Base-by-base conservation (phyloP, 805 yeast genomes). In the Scheffersomyces spartinae region DNA sequence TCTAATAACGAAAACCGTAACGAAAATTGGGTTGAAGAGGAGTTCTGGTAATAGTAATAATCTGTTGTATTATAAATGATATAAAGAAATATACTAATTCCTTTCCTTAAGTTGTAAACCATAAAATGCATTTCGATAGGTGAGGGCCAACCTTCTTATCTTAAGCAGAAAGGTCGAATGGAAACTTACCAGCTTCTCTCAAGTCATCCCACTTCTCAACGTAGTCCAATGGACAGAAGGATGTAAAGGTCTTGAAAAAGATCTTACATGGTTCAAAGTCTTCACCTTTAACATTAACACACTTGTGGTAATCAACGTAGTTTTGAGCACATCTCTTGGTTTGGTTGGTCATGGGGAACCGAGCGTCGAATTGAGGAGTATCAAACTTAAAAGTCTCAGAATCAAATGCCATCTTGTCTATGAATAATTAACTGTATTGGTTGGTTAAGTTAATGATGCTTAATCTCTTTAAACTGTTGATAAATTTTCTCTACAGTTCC, bases 271-370 rank as follows among this genome's bases (percentile, higher is more conserved):
- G 97, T 47, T 86, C 94, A 52, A 91, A 91, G 35, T 86, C 97
- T 64, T 88, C 96, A 52, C 98, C 98, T 67, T 88, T 88, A 41
- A 86, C 84, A 49, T 76, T 80, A 54, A 91, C 74, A 69, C 98
- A 91, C 62, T 85, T 86, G 78, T 81, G 91, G 75, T 88, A 91
- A 63, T 91, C 98, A 49, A 91, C 84, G 67, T 88, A 91, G 44
- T 88, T 71, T 68, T 88, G 96, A 76, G 88, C 93, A 71, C 97
- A 91, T 71, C 88, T 95, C 67, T 80, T 85, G 48, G 96, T 83
- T 65, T 88, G 98, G 75, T 88, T 88, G 61, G 76, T 86, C 69
- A 84, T 74, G 42, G 98, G 97, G 75, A 86, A 86, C 61, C 95
- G 78, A 49, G 94, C 79, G 59, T 82, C 94, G 65, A 80, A 80